A percentile compares a stretch with the other conserved stretches of the same genome.
phyloP scores from a whole-genome alignment of 1,284 basidiomycete genomes.

The Gymnopus androsaceus region DNA sequence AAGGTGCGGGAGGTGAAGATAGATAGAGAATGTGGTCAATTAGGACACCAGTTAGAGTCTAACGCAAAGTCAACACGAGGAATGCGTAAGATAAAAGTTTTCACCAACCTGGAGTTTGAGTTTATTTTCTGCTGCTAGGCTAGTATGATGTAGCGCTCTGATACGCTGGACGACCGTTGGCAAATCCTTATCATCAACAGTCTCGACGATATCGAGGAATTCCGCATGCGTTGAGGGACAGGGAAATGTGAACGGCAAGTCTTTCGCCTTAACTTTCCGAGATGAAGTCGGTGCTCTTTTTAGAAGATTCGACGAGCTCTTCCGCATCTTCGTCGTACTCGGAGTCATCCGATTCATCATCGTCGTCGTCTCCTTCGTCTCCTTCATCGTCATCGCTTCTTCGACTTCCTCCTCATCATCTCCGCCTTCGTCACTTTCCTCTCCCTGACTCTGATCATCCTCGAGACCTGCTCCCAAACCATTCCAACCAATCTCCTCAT shows the following conservation, averaged over 20 bases:
- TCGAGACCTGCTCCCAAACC: slow-evolving; percentile 57
- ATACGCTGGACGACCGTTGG: slow-evolving; percentile 90
- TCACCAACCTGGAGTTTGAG: slow-evolving; percentile 79
- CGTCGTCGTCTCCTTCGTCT: slow-evolving; percentile 38
- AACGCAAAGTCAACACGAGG: slow-evolving; percentile 9
- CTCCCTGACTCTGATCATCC: slow-evolving; percentile 76
- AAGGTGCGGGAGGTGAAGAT: slow-evolving; percentile 63
- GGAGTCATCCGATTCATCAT: slow-evolving; percentile 38
- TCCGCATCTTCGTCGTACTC: slow-evolving; percentile 47
- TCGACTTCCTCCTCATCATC: slow-evolving; percentile 39
- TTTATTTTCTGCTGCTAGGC: slow-evolving; percentile 89
- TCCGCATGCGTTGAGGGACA: slow-evolving; percentile 89
- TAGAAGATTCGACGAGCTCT: slow-evolving; percentile 36
- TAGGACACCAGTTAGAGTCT: slow-evolving; percentile 82
- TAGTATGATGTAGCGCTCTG: slow-evolving; percentile 88
- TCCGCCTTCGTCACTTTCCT: slow-evolving; percentile 61
- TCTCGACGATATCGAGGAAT: slow-evolving; percentile 80
- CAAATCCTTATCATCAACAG: slow-evolving; percentile 71
- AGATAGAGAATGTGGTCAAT: slow-evolving; percentile 89
- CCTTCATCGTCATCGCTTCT: slow-evolving; percentile 38
- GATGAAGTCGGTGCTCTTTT: slow-evolving; percentile 28
- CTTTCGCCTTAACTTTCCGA: slow-evolving; percentile 38
- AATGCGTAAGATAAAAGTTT: slow-evolving; percentile 4
- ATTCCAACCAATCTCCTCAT: slow-evolving; percentile 43
- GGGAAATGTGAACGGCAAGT: slow-evolving; percentile 90